Conservation (phyloP, 2,329 filamentous ascomycete genomes). For the Penicillium sp. region DNA sequence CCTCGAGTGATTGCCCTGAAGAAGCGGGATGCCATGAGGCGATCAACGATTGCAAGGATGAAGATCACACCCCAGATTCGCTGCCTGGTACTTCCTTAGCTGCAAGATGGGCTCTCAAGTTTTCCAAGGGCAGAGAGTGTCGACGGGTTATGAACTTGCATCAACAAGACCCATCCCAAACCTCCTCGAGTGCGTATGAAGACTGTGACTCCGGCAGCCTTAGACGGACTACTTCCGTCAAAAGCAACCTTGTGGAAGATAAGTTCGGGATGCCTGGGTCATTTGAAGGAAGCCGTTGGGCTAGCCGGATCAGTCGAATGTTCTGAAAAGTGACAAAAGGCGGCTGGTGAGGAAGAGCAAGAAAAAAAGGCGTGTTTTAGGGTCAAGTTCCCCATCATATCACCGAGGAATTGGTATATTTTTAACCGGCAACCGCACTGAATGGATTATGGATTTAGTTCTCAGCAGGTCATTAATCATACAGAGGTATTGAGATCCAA, state of each 20-base stretch:
- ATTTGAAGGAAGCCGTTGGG: slow-evolving; percentile 23
- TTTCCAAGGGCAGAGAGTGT: slow-evolving; percentile 13
- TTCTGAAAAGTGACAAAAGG: no score
- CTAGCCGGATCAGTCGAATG: slow-evolving; percentile 18
- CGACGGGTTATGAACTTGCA: slow-evolving; percentile 5
- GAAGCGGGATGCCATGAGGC: slow-evolving; percentile 5
- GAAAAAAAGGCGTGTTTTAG: background rate
- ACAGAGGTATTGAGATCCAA: slow-evolving; percentile 27
- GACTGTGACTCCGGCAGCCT: slow-evolving; percentile 9
- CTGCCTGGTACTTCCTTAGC: slow-evolving; percentile 9
- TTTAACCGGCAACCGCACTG: slow-evolving; percentile 11
- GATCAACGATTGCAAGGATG: slow-evolving; percentile 1
- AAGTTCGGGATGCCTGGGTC: slow-evolving; percentile 24
- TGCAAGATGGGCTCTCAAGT: slow-evolving; percentile 10
- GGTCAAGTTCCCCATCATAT: background rate
- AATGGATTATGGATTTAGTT: slow-evolving; percentile 12
- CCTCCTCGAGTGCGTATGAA: slow-evolving; percentile 9
- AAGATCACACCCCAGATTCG: slow-evolving; percentile 5
- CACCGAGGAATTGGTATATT: slow-evolving; percentile 10
- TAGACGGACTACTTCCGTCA: slow-evolving; percentile 15
- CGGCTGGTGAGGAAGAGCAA: no score
- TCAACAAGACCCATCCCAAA: slow-evolving; percentile 9
- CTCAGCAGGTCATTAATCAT: slow-evolving; percentile 28
- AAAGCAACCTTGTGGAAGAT: slow-evolving; percentile 19
- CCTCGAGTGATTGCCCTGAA: slow-evolving; percentile 1